Conservation (phyloP, 1,139 yeast species). For the Chernovozyma sophiae-reginae region DNA sequence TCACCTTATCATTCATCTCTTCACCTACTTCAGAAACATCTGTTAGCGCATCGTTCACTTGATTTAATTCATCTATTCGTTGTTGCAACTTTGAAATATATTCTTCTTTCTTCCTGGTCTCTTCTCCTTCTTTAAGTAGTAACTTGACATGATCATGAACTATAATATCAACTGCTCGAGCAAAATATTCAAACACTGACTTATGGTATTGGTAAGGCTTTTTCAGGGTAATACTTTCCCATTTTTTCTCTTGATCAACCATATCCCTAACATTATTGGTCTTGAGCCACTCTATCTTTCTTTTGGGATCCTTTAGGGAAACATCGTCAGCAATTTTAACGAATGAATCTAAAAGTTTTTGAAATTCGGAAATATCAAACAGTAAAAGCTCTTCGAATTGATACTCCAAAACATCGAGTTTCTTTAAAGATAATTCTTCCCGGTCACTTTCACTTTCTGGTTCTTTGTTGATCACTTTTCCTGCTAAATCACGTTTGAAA, state of each 20-base stretch:
- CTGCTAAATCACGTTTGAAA: too few relatives aligned
- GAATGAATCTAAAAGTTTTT: slow-evolving; percentile 43
- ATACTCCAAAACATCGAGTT: slow-evolving; percentile 25
- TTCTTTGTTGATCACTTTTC: slow-evolving; percentile 30
- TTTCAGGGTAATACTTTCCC: slow-evolving; percentile 3
- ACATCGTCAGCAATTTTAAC: slow-evolving; percentile 54
- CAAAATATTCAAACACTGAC: slow-evolving; percentile 53
- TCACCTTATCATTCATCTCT: slow-evolving; percentile 5
- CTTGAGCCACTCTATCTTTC: slow-evolving; percentile 42
- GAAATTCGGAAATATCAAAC: slow-evolving; percentile 36
- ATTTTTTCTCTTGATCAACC: neutral
- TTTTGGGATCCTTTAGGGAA: slow-evolving; percentile 54
- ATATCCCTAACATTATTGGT: neutral
- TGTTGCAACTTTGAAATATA: slow-evolving; percentile 27
- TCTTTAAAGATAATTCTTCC: slow-evolving; percentile 11
- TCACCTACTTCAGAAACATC: slow-evolving; percentile 6
- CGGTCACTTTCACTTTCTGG: slow-evolving; percentile 15
- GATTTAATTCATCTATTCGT: slow-evolving; percentile 28
- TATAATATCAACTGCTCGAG: slow-evolving; percentile 55
- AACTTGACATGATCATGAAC: slow-evolving; percentile 53
- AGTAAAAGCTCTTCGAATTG: slow-evolving; percentile 37
- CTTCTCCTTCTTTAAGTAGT: slow-evolving; percentile 32
- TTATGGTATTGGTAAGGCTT: slow-evolving; percentile 36
- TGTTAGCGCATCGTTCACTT: slow-evolving; percentile 19
- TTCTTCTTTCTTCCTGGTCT: slow-evolving; percentile 14